Base-by-base conservation (phyloP, 306 rosid species). In the Urtica urens region DNA sequence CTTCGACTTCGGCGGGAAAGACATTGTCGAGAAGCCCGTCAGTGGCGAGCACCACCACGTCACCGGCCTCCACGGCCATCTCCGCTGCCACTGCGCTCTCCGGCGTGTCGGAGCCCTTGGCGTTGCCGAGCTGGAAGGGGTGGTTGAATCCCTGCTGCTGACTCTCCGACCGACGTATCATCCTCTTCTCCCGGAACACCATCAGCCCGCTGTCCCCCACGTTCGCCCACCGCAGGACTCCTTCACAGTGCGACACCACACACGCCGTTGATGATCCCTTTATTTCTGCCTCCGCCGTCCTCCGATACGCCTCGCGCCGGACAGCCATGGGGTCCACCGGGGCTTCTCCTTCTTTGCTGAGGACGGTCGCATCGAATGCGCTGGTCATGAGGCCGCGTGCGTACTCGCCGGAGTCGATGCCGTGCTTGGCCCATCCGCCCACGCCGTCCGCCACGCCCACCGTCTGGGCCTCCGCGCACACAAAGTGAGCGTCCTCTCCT, bases 151-250 rank as follows among this genome's bases (percentile, higher is more conserved):
- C n/a, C n/a, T 53, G 37, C 13, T 34, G 28, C 12, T 51, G 68
- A 25, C 1, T 7, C 20, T 53, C 37, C 30, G 46, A 62, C 2
- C 47, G 30, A n/a, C 38, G 15, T 11, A 4, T 14, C 10, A 23
- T 14, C 15, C 40, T 37, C 20, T 4, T 49, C 19, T 46, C 23
- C 26, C 61, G 47, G 28, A 62, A 62, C 22, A 62, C 25, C 39
- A 62, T 45, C 38, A 62, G 53, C 6, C 61, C 68, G 20, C 55
- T 62, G 29, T 62, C 55, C 39, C 60, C 68, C 6, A 62, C 60
- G 11, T 53, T 62, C 8, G 38, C 31, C 10, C 48, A 46, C 8
- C 28, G 51, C 39, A 62, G 21, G 5, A 13, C 24, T 14, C 31
- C 20, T 10, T 27, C 21, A 3, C 40, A 10, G 40, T 45, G 61